phyloP scores from a whole-genome alignment of 371 early-diverging fungal genomes.

The Circinella minor region DNA sequence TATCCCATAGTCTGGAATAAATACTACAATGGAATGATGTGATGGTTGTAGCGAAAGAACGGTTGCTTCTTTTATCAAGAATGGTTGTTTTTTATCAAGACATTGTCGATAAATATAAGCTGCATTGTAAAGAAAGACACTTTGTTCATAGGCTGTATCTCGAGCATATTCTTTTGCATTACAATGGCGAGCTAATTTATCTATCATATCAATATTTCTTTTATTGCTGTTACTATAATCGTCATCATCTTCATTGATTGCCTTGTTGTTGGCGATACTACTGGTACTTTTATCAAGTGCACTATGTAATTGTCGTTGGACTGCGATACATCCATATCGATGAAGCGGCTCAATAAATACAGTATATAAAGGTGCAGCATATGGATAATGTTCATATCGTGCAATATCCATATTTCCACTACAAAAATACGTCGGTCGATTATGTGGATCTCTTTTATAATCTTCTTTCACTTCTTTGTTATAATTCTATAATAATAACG shows the following conservation, averaged over 20 bases:
- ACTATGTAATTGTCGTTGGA: conserved; percentile 72
- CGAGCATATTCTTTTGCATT: conserved; percentile 24
- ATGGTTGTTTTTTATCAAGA: conserved; percentile 9
- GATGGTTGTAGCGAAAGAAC: conserved; percentile 2
- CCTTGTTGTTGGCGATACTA: neutral
- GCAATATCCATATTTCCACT: conserved; percentile 70
- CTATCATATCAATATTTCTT: conserved; percentile 23
- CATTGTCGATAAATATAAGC: conserved; percentile 41
- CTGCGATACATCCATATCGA: conserved; percentile 92
- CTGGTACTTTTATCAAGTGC: conserved; percentile 27
- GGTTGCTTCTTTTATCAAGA: conserved; percentile 8
- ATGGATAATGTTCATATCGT: conserved; percentile 65
- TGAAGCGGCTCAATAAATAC: conserved; percentile 91
- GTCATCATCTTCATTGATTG: neutral
- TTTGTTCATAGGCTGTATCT: conserved; percentile 29
- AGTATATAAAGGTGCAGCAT: conserved; percentile 73
- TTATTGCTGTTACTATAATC: neutral
- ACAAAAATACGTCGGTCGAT: conserved; percentile 62
- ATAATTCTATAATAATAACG: too few species aligned
- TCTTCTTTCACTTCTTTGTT: too few species aligned
- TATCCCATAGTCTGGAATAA: conserved; percentile 14
- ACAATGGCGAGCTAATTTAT: conserved; percentile 41
- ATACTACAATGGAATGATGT: neutral
- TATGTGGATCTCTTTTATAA: neutral
- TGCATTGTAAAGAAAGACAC: conserved; percentile 27